Conservation (phyloP, 331 rosid species). For the Saraca asoca region DNA sequence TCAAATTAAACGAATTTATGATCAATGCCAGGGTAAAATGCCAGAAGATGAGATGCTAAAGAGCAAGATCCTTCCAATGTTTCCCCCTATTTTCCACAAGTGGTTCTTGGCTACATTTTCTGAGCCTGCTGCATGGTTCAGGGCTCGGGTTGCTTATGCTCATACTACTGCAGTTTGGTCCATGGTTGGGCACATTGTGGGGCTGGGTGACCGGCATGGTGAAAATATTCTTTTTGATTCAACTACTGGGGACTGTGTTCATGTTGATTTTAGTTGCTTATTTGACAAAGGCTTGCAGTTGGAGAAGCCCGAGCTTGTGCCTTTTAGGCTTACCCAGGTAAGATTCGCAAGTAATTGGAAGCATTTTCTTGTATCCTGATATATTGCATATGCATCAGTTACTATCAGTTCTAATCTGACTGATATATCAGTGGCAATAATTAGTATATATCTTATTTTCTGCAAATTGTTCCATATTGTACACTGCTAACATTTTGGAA, state of each 20-base stretch:
- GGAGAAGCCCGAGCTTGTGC: conserved; percentile 99
- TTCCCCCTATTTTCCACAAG: conserved; percentile 89
- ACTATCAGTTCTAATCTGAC: conserved; percentile 5
- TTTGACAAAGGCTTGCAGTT: conserved; percentile 94
- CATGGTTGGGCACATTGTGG: conserved; percentile 99
- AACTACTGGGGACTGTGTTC: conserved; percentile 92
- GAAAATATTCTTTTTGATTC: conserved; percentile 97
- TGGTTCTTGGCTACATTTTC: conserved; percentile 94
- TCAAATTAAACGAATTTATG: conserved; percentile 81
- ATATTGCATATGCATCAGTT: no score
- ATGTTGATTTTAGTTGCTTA: conserved; percentile 97
- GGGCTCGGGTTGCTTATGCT: conserved; percentile 93
- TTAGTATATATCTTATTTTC: conserved; percentile 18
- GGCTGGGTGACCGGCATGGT: conserved; percentile 94
- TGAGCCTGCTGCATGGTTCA: conserved; percentile 99
- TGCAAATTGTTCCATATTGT: neutral
- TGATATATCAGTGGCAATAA: conserved; percentile 1
- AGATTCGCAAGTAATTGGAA: conserved; percentile 34
- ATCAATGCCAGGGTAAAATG: conserved; percentile 85
- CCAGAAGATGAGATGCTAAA: conserved; percentile 85
- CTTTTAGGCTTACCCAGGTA: conserved; percentile 95
- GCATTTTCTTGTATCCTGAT: neutral
- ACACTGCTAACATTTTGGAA: conserved; percentile 1
- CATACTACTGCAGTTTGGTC: conserved; percentile 99
- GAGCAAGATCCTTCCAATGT: conserved; percentile 87